Percentiles rank a stretch among this genome's conserved stretches.
Evolutionary conservation across 164 flowering plant species (phyloP).

Genomic region (Vitis riparia): DNA sequence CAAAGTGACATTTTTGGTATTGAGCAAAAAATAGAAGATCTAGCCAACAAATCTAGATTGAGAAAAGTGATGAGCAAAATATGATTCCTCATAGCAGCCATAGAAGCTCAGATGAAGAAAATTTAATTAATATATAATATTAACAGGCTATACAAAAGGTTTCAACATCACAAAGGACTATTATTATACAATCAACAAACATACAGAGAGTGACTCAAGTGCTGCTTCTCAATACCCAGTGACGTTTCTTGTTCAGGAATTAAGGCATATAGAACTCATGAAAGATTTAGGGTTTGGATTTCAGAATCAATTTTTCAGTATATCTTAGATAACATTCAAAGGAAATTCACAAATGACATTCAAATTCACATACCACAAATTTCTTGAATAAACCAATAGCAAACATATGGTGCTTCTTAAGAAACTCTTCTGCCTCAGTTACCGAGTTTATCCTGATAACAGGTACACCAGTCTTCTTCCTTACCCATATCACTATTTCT

Average conservation of each 20-base stretch:
- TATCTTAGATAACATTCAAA: background rate
- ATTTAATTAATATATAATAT: background rate
- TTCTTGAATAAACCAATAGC: conserved; percentile 69
- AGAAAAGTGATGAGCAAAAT: background rate
- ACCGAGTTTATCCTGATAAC: conserved; percentile 55
- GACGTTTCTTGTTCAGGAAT: background rate
- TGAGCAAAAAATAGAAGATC: too few species aligned
- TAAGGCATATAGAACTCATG: too few species aligned
- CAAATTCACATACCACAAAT: conserved; percentile 57
- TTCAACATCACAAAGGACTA: background rate
- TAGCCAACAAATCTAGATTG: too few species aligned
- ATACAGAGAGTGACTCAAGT: background rate
- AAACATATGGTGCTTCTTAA: conserved; percentile 50
- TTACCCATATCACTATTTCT: conserved; percentile 84
- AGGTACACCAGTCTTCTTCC: conserved; percentile 84
- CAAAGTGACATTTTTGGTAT: too few species aligned
- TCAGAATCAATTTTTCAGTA: background rate
- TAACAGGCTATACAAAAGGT: background rate
- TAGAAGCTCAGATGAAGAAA: too few species aligned
- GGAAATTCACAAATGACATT: background rate
- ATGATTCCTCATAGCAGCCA: too few species aligned
- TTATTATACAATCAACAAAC: background rate
- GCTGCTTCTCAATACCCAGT: background rate
- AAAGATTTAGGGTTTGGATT: background rate
- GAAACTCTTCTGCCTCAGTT: conserved; percentile 59